Evolutionary conservation across 345 rosid species (phyloP).

Genomic region (thale cress (Arabidopsis thaliana)): TAIR10.1 NC_003074.8:2742001-2742500

Average conservation of each 20-base stretch:
- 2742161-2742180: conserved; percentile 90
- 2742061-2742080: conserved; percentile 89
- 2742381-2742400: conserved; percentile 27
- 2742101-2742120: conserved; percentile 85
- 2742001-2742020: conserved; percentile 66
- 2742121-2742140: conserved; percentile 96
- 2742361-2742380: conserved; percentile 47
- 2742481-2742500: conserved; percentile 10
- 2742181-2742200: conserved; percentile 22
- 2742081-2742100: conserved; percentile 60
- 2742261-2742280: conserved; percentile 17
- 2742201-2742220: background rate
- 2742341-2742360: conserved; percentile 82
- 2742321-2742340: conserved; percentile 66
- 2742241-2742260: conserved; percentile 16
- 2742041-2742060: conserved; percentile 85
- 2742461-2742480: conserved; percentile 23
- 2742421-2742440: background rate
- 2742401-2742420: conserved; percentile 5
- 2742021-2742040: conserved; percentile 66
- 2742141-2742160: conserved; percentile 69
- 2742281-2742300: conserved; percentile 56
- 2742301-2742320: conserved; percentile 82
- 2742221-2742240: background rate
- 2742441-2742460: background rate